phyloP scores from a whole-genome alignment of 805 yeast genomes.

The Lipomyces lipofer region DNA sequence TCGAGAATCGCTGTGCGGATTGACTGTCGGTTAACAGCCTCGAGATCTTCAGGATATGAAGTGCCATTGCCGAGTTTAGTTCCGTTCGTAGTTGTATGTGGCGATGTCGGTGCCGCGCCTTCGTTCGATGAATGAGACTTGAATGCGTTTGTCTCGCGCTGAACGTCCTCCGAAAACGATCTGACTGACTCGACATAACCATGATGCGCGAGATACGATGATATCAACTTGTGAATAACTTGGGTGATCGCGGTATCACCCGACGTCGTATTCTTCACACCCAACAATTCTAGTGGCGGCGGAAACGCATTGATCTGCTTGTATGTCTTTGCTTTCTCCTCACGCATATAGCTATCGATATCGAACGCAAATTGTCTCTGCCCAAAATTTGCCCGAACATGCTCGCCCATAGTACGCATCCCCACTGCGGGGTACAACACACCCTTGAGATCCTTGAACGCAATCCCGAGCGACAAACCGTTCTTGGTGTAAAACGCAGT shows the following conservation, averaged over 20 bases:
- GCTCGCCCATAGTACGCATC: conserved; percentile 44
- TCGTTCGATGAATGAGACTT: conserved; percentile 21
- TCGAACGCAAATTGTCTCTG: conserved; percentile 57
- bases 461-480: conserved; percentile 63
- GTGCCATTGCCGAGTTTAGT: conserved; percentile 35
- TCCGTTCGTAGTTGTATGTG: conserved; percentile 4
- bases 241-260: conserved; percentile 27
- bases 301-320: conserved; percentile 21
- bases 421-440: conserved; percentile 53
- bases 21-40: conserved; percentile 47
- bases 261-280: conserved; percentile 8
- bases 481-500: conserved; percentile 77
- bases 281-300: conserved; percentile 15
- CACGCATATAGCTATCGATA: conserved; percentile 49
- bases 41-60: conserved; percentile 41
- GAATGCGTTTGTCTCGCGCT: conserved; percentile 26
- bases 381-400: conserved; percentile 55
- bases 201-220: conserved; percentile 56
- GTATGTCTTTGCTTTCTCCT: conserved; percentile 32
- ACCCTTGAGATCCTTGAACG: conserved; percentile 50
- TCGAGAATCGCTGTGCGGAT: conserved; percentile 47
- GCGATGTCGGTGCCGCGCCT: conserved; percentile 5
- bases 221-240: conserved; percentile 42
- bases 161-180: conserved; percentile 51
- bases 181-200: conserved; percentile 58